phyloP scores from a whole-genome alignment of 805 yeast genomes.

The Lipomyces japonicus region DNA sequence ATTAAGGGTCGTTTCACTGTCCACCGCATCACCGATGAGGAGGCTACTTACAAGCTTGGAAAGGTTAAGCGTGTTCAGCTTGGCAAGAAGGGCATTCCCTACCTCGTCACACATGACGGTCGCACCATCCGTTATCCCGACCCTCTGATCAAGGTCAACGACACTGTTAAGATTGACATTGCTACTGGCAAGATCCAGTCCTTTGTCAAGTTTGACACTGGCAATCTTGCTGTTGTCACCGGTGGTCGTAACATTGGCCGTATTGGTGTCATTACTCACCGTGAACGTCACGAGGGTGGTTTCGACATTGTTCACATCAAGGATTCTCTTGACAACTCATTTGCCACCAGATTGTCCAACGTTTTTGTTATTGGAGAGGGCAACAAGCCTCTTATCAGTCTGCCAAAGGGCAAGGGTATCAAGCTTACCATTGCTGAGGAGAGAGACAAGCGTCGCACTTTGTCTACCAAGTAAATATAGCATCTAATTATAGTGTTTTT shows the following conservation, averaged over 20 bases:
- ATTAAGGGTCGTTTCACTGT: conserved; percentile 98
- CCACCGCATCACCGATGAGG: conserved; percentile 99
- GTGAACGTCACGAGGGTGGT: conserved; percentile 98
- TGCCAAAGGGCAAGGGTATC: conserved; percentile 99
- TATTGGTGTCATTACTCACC: conserved; percentile 92
- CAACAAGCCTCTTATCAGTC: conserved; percentile 87
- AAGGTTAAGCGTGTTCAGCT: conserved; percentile 97
- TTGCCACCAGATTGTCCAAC: conserved; percentile 90
- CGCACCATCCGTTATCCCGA: conserved; percentile 99
- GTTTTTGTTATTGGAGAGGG: conserved; percentile 95
- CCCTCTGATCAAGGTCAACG: conserved; percentile 94
- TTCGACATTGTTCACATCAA: conserved; percentile 96
- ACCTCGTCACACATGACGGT: conserved; percentile 99
- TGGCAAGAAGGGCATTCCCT: conserved; percentile 98
- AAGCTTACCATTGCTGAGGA: conserved; percentile 93
- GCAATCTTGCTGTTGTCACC: conserved; percentile 85
- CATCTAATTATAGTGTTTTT: background rate
- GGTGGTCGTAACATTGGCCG: conserved; percentile 99
- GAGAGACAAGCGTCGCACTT: conserved; percentile 95
- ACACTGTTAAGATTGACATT: conserved; percentile 94
- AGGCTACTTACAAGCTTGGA: conserved; percentile 96
- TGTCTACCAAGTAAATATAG: conserved; percentile 14
- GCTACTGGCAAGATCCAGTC: conserved; percentile 92
- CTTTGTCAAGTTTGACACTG: conserved; percentile 88
- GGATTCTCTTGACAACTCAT: conserved; percentile 90